Evolutionary conservation across 805 yeast species (phyloP).

Genomic region (Yarrowia yakushimensis): DNA sequence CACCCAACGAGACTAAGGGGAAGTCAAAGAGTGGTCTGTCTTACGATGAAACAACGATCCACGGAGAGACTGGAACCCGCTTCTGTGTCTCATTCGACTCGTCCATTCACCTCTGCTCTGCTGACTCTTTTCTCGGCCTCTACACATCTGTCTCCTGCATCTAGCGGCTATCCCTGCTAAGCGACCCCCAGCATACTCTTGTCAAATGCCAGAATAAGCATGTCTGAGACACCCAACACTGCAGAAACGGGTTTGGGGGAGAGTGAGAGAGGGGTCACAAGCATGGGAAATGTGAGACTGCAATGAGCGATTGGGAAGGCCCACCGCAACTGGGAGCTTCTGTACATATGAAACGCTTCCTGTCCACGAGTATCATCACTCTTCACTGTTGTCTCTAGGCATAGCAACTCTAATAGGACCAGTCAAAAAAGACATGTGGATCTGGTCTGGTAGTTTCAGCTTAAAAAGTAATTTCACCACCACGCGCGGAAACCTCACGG

Average conservation of each 20-base stretch:
- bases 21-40: not conserved
- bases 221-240: slow-evolving; percentile 8
- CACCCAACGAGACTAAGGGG: not conserved
- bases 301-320: no score
- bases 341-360: no score
- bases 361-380: no score
- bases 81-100: no score
- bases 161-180: not conserved
- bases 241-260: not conserved
- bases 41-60: not conserved
- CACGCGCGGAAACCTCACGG: not conserved
- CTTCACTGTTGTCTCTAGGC: no score
- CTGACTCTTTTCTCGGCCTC: not conserved
- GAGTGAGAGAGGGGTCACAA: not conserved
- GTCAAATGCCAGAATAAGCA: not conserved
- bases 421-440: not conserved
- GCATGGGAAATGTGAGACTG: not conserved
- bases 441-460: not conserved
- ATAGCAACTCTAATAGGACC: not conserved
- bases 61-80: no score
- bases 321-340: no score
- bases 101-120: not conserved
- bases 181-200: not conserved
- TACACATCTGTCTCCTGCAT: not conserved
- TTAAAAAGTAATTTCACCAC: not conserved